A percentile compares a stretch with the other conserved stretches of the same genome.
phyloP scores from a whole-genome alignment of 306 rosid species.

The Parietaria judaica region DNA sequence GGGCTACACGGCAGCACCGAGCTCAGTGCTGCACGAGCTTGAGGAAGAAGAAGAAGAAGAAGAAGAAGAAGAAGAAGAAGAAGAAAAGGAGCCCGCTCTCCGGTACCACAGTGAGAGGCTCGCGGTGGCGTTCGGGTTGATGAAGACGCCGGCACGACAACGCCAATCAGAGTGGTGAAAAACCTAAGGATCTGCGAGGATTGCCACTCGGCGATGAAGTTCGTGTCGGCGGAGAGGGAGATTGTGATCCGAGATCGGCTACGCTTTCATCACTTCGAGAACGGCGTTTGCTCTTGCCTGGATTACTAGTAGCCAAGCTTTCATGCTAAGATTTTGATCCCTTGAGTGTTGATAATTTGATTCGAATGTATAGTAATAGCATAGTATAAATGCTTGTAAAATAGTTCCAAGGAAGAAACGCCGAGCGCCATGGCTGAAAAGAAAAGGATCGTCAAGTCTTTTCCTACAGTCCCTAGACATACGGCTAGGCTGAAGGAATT shows the following conservation, averaged over 20 bases:
- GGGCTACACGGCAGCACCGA: conserved; percentile 47
- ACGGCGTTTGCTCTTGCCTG: conserved; percentile 71
- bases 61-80: too few relatives aligned
- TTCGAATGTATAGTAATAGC: too few relatives aligned
- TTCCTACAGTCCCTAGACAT: too few relatives aligned
- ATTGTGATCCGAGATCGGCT: conserved; percentile 72
- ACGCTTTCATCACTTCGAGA: too few relatives aligned
- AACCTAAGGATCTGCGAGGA: conserved; percentile 92
- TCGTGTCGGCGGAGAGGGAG: conserved; percentile 57
- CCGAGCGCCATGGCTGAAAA: too few relatives aligned
- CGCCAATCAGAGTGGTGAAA: conserved; percentile 60
- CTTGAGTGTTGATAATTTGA: too few relatives aligned
- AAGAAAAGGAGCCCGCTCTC: conserved; percentile 88
- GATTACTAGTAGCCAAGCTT: conserved; percentile 88
- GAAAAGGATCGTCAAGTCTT: too few relatives aligned
- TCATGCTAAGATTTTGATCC: not conserved
- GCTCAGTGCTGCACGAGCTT: conserved; percentile 69
- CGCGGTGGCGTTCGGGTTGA: conserved; percentile 70
- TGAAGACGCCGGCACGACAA: conserved; percentile 47
- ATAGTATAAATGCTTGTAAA: too few relatives aligned
- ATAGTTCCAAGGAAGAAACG: too few relatives aligned
- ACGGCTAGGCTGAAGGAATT: too few relatives aligned
- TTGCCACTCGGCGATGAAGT: conserved; percentile 76
- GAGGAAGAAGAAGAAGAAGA: too few relatives aligned
- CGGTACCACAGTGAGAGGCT: conserved; percentile 94